Conservation (phyloP, 805 yeast species). For the Ogataea saltuana region DNA sequence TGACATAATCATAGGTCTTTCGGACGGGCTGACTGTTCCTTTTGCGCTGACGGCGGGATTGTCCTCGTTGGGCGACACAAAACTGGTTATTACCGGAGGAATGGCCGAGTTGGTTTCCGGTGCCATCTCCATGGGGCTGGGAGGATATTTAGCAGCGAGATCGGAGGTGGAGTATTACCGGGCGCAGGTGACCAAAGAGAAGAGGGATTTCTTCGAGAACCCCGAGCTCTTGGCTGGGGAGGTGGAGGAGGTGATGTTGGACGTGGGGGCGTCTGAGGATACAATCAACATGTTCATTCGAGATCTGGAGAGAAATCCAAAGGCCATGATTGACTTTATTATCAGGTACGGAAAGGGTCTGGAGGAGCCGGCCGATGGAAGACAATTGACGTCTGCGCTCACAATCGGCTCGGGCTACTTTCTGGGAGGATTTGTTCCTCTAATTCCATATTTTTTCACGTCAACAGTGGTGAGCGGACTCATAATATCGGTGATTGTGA, state of each 20-base stretch:
- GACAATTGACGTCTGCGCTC: constrained; percentile 83
- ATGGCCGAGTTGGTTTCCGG: constrained; percentile 97
- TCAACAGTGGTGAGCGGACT: constrained; percentile 75
- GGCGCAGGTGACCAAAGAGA: constrained; percentile 71
- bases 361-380: constrained; percentile 92
- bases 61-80: constrained; percentile 85
- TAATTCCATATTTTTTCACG: constrained; percentile 88
- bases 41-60: constrained; percentile 97
- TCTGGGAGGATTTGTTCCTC: constrained; percentile 89
- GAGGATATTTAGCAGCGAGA: constrained; percentile 94
- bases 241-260: constrained; percentile 76
- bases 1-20: constrained; percentile 88
- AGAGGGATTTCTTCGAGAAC: constrained; percentile 62
- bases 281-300: constrained; percentile 72
- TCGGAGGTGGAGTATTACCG: constrained; percentile 77
- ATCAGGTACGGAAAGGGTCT: constrained; percentile 88
- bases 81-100: constrained; percentile 94
- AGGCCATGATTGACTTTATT: constrained; percentile 78
- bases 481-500: constrained; percentile 69
- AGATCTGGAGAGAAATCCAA: constrained; percentile 79
- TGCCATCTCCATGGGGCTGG: constrained; percentile 96
- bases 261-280: constrained; percentile 68
- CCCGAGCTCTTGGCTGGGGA: constrained; percentile 71
- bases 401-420: constrained; percentile 90
- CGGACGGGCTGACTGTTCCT: constrained; percentile 98